Conservation (phyloP, 768 basidiomycete species). For the Cubamyces sp. region DNA sequence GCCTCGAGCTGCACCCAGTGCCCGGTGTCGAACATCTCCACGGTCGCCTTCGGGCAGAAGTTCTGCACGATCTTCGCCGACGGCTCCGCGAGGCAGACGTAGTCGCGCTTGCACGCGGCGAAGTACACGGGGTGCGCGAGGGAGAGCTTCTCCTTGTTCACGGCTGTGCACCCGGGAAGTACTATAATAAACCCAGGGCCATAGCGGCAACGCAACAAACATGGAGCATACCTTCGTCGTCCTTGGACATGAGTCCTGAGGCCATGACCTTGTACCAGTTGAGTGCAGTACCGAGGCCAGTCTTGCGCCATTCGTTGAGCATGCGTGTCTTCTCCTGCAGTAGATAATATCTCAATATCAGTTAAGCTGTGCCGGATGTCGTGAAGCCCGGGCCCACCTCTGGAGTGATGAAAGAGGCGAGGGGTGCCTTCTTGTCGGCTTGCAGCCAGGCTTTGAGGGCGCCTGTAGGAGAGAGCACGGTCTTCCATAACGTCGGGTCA, state of each 20-base stretch:
- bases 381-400: constrained; percentile 31
- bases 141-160: constrained; percentile 31
- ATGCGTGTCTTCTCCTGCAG: constrained; percentile 31
- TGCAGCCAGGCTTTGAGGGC: constrained; percentile 38
- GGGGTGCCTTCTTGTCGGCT: constrained; percentile 33
- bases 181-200: too few relatives aligned
- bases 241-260: constrained; percentile 34
- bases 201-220: too few relatives aligned
- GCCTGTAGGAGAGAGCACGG: constrained; percentile 40
- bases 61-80: constrained; percentile 32
- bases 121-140: constrained; percentile 44
- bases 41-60: constrained; percentile 34
- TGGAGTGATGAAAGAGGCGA: constrained; percentile 37
- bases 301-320: constrained; percentile 30
- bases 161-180: constrained; percentile 3
- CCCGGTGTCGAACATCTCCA: constrained; percentile 40
- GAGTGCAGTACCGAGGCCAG: constrained; percentile 40
- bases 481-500: constrained; percentile 41
- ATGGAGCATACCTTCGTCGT: constrained; percentile 35
- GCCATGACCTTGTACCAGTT: constrained; percentile 43
- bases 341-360: not conserved
- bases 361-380: not conserved
- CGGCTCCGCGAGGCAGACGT: constrained; percentile 36
- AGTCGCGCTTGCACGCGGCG: constrained; percentile 41
- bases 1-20: constrained; percentile 45